Evolutionary conservation across 2,329 filamentous ascomycete genomes (phyloP).

Genomic region (Coniochaeta hoffmannii): DNA sequence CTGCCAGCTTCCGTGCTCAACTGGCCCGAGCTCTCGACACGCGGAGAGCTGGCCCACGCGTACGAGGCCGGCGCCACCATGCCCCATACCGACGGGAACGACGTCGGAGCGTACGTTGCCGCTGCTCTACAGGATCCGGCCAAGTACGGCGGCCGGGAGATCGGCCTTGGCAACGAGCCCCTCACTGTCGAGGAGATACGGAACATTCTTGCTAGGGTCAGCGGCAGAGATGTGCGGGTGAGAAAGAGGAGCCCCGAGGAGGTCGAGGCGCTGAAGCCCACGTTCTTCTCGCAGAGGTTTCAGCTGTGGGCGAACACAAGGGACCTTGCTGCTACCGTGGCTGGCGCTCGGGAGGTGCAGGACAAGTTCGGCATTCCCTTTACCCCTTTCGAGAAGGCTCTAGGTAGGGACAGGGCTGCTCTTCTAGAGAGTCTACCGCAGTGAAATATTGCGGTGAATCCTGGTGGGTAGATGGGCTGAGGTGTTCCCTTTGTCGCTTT

Average conservation of each 20-base stretch:
- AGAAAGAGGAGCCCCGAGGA: constrained; percentile 14
- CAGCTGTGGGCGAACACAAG: constrained; percentile 18
- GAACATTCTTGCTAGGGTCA: constrained; percentile 20
- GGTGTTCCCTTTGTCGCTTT: too few relatives aligned
- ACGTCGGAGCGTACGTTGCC: constrained; percentile 24
- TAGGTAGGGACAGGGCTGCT: constrained; percentile 16
- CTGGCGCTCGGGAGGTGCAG: constrained; percentile 10
- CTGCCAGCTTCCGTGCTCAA: constrained; percentile 15
- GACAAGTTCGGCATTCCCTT: constrained; percentile 21
- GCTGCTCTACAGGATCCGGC: constrained; percentile 22
- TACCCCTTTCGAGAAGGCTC: constrained; percentile 17
- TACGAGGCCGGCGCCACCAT: constrained; percentile 14
- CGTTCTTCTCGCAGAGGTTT: constrained; percentile 15
- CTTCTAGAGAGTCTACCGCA: constrained; percentile 15
- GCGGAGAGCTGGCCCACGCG: constrained; percentile 20
- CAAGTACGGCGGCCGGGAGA: constrained; percentile 21
- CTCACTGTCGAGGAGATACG: constrained; percentile 21
- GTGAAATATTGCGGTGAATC: too few relatives aligned
- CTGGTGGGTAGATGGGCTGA: too few relatives aligned
- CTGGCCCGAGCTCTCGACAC: constrained; percentile 19
- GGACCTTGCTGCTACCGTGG: constrained; percentile 11
- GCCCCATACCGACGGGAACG: constrained; percentile 20
- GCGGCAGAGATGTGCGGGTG: constrained; percentile 18
- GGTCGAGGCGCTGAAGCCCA: constrained; percentile 9
- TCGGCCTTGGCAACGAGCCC: constrained; percentile 21